Evolutionary conservation across 2,329 filamentous ascomycete species (phyloP).

Genomic region (Aspergillus aculeatinus): DNA sequence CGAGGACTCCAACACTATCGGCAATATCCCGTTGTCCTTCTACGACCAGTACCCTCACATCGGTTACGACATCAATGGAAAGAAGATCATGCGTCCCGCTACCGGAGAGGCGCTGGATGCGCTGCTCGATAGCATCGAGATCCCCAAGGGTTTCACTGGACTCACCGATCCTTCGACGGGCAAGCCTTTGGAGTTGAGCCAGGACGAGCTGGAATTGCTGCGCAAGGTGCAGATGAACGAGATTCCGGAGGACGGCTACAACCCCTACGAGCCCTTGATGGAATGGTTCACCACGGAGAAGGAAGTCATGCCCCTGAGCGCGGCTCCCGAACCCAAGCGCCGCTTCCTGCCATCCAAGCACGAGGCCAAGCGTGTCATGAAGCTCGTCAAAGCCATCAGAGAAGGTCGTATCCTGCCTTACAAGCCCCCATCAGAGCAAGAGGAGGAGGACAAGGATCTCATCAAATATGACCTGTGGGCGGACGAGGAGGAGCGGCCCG

Average conservation of each 20-base stretch:
- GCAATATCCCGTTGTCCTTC: conserved; percentile 88
- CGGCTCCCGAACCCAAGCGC: conserved; percentile 92
- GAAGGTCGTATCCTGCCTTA: conserved; percentile 93
- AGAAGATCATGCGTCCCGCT: conserved; percentile 93
- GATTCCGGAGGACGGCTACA: conserved; percentile 80
- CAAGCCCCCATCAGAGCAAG: conserved; percentile 70
- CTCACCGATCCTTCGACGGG: conserved; percentile 91
- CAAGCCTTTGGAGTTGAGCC: conserved; percentile 82
- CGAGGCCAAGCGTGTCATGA: conserved; percentile 94
- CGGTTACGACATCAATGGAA: conserved; percentile 97
- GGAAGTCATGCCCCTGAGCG: conserved; percentile 92
- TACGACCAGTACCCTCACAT: conserved; percentile 98
- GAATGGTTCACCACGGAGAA: conserved; percentile 90
- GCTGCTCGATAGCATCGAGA: conserved; percentile 90
- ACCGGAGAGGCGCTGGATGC: conserved; percentile 92
- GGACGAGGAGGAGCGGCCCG: conserved; percentile 77
- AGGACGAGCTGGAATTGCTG: conserved; percentile 84
- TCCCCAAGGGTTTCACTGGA: conserved; percentile 96
- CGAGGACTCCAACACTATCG: conserved; percentile 83
- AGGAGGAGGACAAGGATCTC: conserved; percentile 70
- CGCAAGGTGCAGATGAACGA: conserved; percentile 87
- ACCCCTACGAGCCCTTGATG: conserved; percentile 90
- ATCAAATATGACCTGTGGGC: conserved; percentile 91
- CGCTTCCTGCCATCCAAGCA: conserved; percentile 96
- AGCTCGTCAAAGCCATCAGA: conserved; percentile 91